Conservation (phyloP, 208 protist species). For the Angomonas deanei region DNA sequence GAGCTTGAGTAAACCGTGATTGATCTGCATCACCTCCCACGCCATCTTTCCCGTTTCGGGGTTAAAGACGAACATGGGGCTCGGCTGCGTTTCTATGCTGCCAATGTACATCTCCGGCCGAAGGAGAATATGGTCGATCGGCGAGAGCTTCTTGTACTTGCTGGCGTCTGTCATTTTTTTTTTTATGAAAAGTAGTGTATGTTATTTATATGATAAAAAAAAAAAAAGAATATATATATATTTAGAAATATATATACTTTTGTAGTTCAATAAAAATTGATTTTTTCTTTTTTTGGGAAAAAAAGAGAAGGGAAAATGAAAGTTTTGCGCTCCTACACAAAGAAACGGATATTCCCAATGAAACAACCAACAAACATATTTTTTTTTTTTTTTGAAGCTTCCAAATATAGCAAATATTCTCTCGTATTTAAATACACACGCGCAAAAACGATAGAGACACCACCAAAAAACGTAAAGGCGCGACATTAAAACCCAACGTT, state of each 20-base stretch:
- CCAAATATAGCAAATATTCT: too few species aligned
- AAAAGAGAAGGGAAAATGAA: slow-evolving; percentile 1
- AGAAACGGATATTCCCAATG: neutral
- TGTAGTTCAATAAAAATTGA: neutral
- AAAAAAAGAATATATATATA: slow-evolving; percentile 3
- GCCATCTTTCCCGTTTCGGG: slow-evolving; percentile 72
- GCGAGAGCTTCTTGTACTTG: slow-evolving; percentile 91
- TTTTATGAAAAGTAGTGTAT: slow-evolving; percentile 7
- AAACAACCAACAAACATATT: neutral
- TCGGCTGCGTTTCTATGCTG: slow-evolving; percentile 81
- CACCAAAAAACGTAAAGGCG: too few species aligned
- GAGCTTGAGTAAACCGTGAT: slow-evolving; percentile 96
- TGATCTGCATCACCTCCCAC: slow-evolving; percentile 89
- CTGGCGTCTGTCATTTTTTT: slow-evolving; percentile 66
- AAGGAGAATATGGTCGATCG: slow-evolving; percentile 95
- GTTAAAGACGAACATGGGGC: slow-evolving; percentile 89
- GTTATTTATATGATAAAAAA: slow-evolving; percentile 10
- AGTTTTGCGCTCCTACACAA: neutral
- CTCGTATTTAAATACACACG: too few species aligned
- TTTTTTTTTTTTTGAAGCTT: neutral
- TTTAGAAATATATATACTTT: neutral
- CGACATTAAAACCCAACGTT: too few species aligned
- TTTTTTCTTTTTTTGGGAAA: neutral
- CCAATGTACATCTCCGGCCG: slow-evolving; percentile 98
- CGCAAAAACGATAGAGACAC: too few species aligned